Base-by-base conservation (phyloP, 768 basidiomycete species). In the Phaeotremella skinneri region DNA sequence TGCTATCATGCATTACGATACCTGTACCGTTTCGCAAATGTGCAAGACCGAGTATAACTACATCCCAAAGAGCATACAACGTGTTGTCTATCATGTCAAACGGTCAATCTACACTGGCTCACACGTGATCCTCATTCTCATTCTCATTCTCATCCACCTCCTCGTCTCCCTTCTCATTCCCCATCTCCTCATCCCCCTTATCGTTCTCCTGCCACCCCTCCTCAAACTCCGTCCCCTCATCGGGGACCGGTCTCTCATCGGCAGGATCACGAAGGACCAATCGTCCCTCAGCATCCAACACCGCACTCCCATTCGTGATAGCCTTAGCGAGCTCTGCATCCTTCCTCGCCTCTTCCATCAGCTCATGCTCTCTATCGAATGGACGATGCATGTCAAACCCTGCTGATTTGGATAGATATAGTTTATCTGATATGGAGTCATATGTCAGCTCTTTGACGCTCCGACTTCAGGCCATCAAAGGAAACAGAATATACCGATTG, bases 331-430 rank as follows among this genome's bases (percentile, higher is more conserved):
- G 50, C 23, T 61, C 62, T 47, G 49, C 55, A 54, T 69, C 65
- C n/a, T 42, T 50, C 23, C 52, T 53, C 41, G 53, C 65, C 51
- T 64, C 68, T 30, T 55, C 60, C 20, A 66, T 58, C 30, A 61
- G 43, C 25, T 49, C 65, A 37, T 57, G 48, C 27, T 56, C 68
- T 27, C 61, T 49, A 49, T 66, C 64, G 37, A 57, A 58, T 23
- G 68, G 53, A 23, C 56, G 52, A n/a, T 32, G 34, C 1, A 64
- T 30, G 59, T 69, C 59, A 34, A 58, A 69, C 14, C 67, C 67
- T 1, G 64, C 59, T 25, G 67, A 58, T 55, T 63, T 66, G 20
- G 37, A 45, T 1, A 69, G 31, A 49, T 66, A 69, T 14, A 48
- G 58, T 17, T 63, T 60, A 52, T 65, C 64, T 69, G 29, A 37